These are phyloP conservation scores for Penicillium bovifimosum DNA, from an alignment of 495 filamentous ascomycete genomes.

Conservation along the genomic window DNA sequence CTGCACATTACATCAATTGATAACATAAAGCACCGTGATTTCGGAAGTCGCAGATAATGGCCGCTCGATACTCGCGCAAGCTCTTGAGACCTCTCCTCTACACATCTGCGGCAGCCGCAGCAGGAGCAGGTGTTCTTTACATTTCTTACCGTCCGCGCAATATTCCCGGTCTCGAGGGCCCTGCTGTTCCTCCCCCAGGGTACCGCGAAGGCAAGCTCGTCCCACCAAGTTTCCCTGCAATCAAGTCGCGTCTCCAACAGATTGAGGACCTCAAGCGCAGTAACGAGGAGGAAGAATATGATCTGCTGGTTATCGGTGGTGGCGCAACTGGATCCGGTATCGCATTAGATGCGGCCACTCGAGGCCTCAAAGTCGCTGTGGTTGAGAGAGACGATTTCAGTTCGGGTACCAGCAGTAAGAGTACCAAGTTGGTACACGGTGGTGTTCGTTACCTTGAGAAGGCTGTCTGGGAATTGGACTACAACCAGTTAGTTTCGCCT, in stretches of 20 bases:
- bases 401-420: slow-evolving; percentile 90
- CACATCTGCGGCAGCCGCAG: slow-evolving; percentile 49
- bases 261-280: slow-evolving; percentile 47
- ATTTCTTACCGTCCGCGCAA: slow-evolving; percentile 78
- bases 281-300: slow-evolving; percentile 53
- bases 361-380: slow-evolving; percentile 87
- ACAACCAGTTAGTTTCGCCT: slow-evolving; percentile 62
- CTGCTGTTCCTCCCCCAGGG: slow-evolving; percentile 74
- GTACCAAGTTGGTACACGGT: slow-evolving; percentile 95
- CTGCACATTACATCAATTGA: not conserved
- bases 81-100: slow-evolving; percentile 57
- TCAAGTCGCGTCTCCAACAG: slow-evolving; percentile 62
- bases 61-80: slow-evolving; percentile 51
- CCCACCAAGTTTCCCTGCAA: slow-evolving; percentile 72
- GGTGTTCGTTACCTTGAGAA: slow-evolving; percentile 96
- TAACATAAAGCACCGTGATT: not conserved
- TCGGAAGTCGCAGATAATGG: slow-evolving; percentile 41
- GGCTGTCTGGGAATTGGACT: slow-evolving; percentile 94
- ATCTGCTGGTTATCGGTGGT: slow-evolving; percentile 85
- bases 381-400: slow-evolving; percentile 97
- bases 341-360: slow-evolving; percentile 86
- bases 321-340: slow-evolving; percentile 92
- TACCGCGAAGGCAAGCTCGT: slow-evolving; percentile 73
- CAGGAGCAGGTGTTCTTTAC: slow-evolving; percentile 63
- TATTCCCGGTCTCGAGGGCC: slow-evolving; percentile 76